phyloP scores from a whole-genome alignment of 768 basidiomycete species.

The Lyophyllum atratum region DNA sequence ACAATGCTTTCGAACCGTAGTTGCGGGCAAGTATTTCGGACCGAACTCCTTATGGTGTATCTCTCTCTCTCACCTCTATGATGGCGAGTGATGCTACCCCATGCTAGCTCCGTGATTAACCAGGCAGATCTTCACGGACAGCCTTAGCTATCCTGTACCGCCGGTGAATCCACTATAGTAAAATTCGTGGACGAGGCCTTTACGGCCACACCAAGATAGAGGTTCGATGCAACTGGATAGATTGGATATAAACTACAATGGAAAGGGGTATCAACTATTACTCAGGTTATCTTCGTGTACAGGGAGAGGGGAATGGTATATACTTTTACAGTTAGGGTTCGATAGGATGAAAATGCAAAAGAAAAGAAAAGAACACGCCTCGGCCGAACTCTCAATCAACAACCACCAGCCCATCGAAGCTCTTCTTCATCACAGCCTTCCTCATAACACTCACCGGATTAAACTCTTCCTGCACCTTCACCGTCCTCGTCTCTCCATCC shows the following conservation, averaged over 20 bases:
- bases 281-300: not conserved
- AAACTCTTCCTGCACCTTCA: slow-evolving; percentile 32
- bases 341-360: not conserved
- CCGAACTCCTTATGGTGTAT: too few relatives aligned
- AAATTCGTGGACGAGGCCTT: not conserved
- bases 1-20: too few relatives aligned
- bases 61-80: too few relatives aligned
- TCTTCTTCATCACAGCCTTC: slow-evolving; percentile 47
- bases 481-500: slow-evolving; percentile 28
- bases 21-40: too few relatives aligned
- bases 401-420: slow-evolving; percentile 60
- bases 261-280: not conserved
- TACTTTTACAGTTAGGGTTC: not conserved
- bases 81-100: too few relatives aligned
- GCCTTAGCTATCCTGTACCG: too few relatives aligned
- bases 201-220: not conserved
- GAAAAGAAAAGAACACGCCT: not conserved
- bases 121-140: too few relatives aligned
- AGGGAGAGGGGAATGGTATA: not conserved
- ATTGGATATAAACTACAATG: not conserved
- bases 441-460: slow-evolving; percentile 47
- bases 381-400: slow-evolving; percentile 41
- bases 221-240: not conserved
- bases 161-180: too few relatives aligned
- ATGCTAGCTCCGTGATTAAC: too few relatives aligned